A percentile compares a stretch with the other conserved stretches of the same genome.
phyloP scores from a whole-genome alignment of 2,329 filamentous ascomycete genomes.

The Hypoxylon sp. region DNA sequence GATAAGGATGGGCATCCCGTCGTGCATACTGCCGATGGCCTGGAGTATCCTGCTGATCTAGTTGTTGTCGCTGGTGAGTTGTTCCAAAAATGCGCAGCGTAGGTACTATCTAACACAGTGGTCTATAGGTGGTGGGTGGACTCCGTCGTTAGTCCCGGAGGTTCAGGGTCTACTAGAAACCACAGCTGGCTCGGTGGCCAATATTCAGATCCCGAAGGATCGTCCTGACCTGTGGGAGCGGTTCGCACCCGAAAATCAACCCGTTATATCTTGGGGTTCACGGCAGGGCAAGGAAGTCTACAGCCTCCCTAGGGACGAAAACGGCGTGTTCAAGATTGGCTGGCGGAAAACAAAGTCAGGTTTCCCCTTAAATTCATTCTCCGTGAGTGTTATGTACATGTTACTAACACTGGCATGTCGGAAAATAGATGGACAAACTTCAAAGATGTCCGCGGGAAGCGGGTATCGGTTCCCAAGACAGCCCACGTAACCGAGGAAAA shows the following conservation, averaged over 20 bases:
- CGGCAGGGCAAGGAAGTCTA: conserved; percentile 58
- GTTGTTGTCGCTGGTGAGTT: conserved; percentile 53
- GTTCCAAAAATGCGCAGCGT: background rate
- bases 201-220: conserved; percentile 58
- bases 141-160: conserved; percentile 56
- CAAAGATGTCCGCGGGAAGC: conserved; percentile 37
- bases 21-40: conserved; percentile 42
- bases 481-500: conserved; percentile 40
- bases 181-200: conserved; percentile 60
- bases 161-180: conserved; percentile 60
- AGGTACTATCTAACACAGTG: conserved; percentile 2
- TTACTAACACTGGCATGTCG: background rate
- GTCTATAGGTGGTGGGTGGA: conserved; percentile 57
- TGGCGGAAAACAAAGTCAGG: conserved; percentile 65
- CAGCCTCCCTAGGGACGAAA: conserved; percentile 60
- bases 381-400: background rate
- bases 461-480: conserved; percentile 46
- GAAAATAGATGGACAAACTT: conserved; percentile 44
- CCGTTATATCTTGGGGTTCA: conserved; percentile 58
- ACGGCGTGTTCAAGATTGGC: conserved; percentile 62
- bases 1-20: conserved; percentile 22
- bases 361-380: background rate
- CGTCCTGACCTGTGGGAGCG: conserved; percentile 54
- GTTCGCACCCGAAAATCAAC: conserved; percentile 59
- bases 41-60: conserved; percentile 34